Evolutionary conservation across 768 basidiomycete genomes (phyloP).

Genomic region (Scleroderma citrinum): DNA sequence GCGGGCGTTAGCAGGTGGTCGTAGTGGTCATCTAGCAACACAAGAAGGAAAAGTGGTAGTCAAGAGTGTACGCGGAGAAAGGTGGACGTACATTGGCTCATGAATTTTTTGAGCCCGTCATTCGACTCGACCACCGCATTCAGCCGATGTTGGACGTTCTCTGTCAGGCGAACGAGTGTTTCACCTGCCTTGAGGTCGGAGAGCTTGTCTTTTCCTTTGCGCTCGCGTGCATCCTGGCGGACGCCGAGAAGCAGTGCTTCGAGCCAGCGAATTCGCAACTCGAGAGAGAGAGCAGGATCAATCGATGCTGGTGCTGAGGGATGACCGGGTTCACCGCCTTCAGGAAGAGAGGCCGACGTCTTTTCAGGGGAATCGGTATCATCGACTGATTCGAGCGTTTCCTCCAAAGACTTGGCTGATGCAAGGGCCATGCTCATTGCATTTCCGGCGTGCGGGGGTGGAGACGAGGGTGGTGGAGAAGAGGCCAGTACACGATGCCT

Average conservation of each 20-base stretch:
- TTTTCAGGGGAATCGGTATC: slow-evolving; percentile 16
- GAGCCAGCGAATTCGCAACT: slow-evolving; percentile 73
- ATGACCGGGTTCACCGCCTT: slow-evolving; percentile 1
- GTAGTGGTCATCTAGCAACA: slow-evolving; percentile 62
- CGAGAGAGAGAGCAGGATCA: slow-evolving; percentile 62
- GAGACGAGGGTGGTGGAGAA: slow-evolving; percentile 44
- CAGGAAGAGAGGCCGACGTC: slow-evolving; percentile 3
- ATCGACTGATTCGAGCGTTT: slow-evolving; percentile 17
- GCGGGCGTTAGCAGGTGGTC: slow-evolving; percentile 68
- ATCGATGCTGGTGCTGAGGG: slow-evolving; percentile 30
- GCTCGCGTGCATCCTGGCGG: slow-evolving; percentile 40
- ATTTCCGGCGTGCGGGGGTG: slow-evolving; percentile 16
- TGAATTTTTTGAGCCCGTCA: slow-evolving; percentile 69
- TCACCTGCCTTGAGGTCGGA: slow-evolving; percentile 45
- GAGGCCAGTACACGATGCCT: slow-evolving; percentile 59
- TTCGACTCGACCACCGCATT: slow-evolving; percentile 56
- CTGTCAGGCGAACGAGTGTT: slow-evolving; percentile 53
- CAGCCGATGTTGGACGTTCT: slow-evolving; percentile 54
- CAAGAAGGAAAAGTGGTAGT: too few relatives aligned
- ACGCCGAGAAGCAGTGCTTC: slow-evolving; percentile 72
- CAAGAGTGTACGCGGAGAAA: not conserved
- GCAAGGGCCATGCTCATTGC: slow-evolving; percentile 14
- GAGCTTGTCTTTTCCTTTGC: slow-evolving; percentile 30
- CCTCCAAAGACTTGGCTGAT: slow-evolving; percentile 10
- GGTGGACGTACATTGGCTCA: slow-evolving; percentile 57